A percentile compares a stretch with the other conserved stretches of the same genome.
These are phyloP conservation scores for Candida rishiriensis DNA, from an alignment of 805 yeast genomes.

Conservation along the genomic window DNA sequence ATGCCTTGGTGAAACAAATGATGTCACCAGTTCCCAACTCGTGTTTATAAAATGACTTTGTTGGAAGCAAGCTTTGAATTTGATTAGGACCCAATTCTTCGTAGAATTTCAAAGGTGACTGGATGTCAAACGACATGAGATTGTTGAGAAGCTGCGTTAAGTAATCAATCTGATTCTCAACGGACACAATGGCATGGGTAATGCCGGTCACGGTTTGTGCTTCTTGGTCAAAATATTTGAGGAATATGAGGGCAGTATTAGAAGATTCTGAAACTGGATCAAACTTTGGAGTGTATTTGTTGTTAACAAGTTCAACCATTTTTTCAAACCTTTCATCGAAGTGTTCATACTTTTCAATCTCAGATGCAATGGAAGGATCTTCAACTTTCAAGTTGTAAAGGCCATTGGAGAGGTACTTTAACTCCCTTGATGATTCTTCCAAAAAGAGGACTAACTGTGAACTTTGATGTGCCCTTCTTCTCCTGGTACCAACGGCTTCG, in stretches of 20 bases:
- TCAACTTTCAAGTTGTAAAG: constrained; percentile 10
- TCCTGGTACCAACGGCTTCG: constrained; percentile 18
- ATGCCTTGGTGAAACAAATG: constrained; percentile 32
- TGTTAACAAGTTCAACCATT: constrained; percentile 6
- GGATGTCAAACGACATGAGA: constrained; percentile 35
- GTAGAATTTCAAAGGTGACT: constrained; percentile 34
- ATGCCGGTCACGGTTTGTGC: constrained; percentile 58
- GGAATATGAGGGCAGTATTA: constrained; percentile 20
- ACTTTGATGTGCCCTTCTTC: constrained; percentile 41
- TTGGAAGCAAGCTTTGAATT: constrained; percentile 40
- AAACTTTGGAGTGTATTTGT: constrained; percentile 17
- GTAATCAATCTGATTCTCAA: constrained; percentile 39
- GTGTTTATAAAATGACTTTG: constrained; percentile 44
- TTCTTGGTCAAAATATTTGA: constrained; percentile 36
- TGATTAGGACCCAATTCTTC: constrained; percentile 62
- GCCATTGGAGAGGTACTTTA: constrained; percentile 29
- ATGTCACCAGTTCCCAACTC: constrained; percentile 72
- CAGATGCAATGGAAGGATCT: constrained; percentile 4
- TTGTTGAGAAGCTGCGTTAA: constrained; percentile 38
- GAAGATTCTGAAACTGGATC: constrained; percentile 19
- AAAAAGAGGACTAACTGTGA: constrained; percentile 52
- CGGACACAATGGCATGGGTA: constrained; percentile 51
- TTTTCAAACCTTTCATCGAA: constrained; percentile 9
- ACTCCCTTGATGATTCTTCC: constrained; percentile 50
- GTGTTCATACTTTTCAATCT: constrained; percentile 1